Evolutionary conservation across 495 filamentous ascomycete species (phyloP), one percentile per base, ranked within the genome.

Genomic region (Podospora australis): DNA sequence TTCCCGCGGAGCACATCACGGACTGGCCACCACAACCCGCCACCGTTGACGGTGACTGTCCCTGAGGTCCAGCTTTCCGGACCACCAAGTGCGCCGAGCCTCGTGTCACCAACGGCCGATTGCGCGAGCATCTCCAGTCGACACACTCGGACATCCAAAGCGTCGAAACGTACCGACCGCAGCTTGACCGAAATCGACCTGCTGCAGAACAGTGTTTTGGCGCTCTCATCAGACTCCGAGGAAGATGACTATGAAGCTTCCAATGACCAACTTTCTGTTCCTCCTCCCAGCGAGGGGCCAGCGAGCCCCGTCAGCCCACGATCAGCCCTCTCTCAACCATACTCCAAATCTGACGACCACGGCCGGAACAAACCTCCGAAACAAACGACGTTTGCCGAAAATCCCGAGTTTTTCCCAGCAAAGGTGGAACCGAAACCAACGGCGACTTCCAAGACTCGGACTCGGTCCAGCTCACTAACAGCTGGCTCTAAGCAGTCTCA

Each of bases 141-240:
- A 16, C 70, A 76, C 43, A 76, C 72, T 5, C 55, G 71, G 40
- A 76, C 72, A 4, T 76, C 72, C 2, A 71, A 71, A 30, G 72
- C 71, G 1, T 72, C 70, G 2, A 70, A 66, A 14, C 70, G 67
- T 0, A 71, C 68, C 1, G 68, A 68, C 35, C 67, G 56, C 21
- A 66, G 67, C 32, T 22, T 73, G 21, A 57, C 49, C 9, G 71
- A 70, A 26, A 58, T 73, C 10, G 72, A 76, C 40, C 57, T 73
- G 22, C 63, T 73, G 30, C 61, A 70, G 34, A 70, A 69, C 35
- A 73, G 70, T 50, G 64, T 76, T 14, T 54, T 76, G 16, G 70
- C 71, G 2, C 66, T 76, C 3, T 76, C 72, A 0, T 68, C 65
- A 0, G 72, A 76, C 40, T 76, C 72, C 4, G 71, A 73, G 28